These are phyloP conservation scores for Vaucheria bursata DNA, from an alignment of 352 stramenopile genomes.

Conservation along the genomic window DNA sequence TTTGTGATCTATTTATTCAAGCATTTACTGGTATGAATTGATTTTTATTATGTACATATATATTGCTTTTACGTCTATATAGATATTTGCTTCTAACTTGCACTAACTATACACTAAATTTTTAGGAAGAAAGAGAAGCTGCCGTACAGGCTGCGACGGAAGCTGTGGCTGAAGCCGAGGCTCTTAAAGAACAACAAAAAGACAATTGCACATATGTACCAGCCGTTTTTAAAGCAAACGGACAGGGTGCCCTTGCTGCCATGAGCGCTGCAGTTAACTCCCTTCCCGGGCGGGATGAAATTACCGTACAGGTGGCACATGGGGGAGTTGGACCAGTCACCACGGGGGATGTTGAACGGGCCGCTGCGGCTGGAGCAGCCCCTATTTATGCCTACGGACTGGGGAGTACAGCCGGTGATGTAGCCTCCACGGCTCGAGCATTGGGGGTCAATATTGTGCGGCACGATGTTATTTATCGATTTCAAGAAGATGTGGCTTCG, in stretches of 20 bases:
- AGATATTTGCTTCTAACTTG: no score
- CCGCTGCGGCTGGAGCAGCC: not conserved
- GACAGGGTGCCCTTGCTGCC: slow-evolving; percentile 85
- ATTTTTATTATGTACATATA: no score
- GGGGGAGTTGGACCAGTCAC: slow-evolving; percentile 6
- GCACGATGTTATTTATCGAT: slow-evolving; percentile 19
- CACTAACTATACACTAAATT: no score
- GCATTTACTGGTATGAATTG: no score
- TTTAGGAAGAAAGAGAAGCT: no score
- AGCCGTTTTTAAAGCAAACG: slow-evolving; percentile 94
- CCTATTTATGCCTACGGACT: slow-evolving; percentile 14
- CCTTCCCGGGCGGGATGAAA: not conserved
- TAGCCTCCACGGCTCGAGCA: not conserved
- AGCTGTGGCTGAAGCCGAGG: no score
- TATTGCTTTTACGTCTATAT: no score
- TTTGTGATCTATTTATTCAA: no score
- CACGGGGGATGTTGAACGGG: slow-evolving; percentile 9
- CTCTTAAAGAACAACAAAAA: no score
- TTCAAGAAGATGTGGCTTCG: slow-evolving; percentile 7
- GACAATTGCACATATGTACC: no score
- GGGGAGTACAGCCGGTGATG: slow-evolving; percentile 3
- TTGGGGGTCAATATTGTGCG: not conserved
- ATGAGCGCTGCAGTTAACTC: slow-evolving; percentile 38
- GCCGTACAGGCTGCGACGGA: no score
- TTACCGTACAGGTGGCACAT: not conserved